Conservation (phyloP, 148 eudicot genomes). For the Dianthus caryophyllus region DNA sequence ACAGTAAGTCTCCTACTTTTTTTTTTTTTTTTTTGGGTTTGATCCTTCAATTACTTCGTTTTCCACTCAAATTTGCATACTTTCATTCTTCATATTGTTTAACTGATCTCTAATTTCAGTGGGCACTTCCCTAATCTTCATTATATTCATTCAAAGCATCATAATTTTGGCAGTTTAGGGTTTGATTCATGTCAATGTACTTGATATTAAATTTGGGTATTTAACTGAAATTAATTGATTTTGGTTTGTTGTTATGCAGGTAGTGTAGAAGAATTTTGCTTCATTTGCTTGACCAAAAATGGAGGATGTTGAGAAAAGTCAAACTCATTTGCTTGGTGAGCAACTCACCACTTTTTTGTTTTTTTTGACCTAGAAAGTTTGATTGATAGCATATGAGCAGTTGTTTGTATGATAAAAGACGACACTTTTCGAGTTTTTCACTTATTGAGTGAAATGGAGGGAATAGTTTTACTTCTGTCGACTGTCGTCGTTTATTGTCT, state of each 20-base stretch:
- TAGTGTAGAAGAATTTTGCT: background rate
- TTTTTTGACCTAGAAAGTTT: background rate
- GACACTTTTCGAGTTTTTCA: too few relatives aligned
- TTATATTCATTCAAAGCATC: background rate
- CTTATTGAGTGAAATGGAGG: too few relatives aligned
- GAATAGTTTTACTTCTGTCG: background rate
- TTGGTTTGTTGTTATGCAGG: conserved; percentile 1
- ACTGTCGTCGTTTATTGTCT: background rate
- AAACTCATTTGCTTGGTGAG: conserved; percentile 33
- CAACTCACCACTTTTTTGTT: background rate
- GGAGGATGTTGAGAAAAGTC: conserved; percentile 33
- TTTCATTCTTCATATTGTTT: too few relatives aligned
- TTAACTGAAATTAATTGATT: background rate
- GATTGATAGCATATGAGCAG: background rate
- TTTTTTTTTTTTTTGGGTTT: too few relatives aligned
- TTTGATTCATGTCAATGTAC: too few relatives aligned
- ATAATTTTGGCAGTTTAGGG: background rate
- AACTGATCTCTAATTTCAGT: too few relatives aligned
- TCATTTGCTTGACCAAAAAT: conserved; percentile 21
- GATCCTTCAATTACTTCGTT: too few relatives aligned
- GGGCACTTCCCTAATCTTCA: too few relatives aligned
- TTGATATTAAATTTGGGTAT: background rate
- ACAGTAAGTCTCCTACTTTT: too few relatives aligned
- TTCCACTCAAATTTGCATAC: too few relatives aligned
- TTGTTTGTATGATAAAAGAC: background rate